Evolutionary conservation across 1,139 yeast genomes (phyloP), one percentile per base, ranked within the genome.

Genomic region (Suhomyces coccinellae): DNA sequence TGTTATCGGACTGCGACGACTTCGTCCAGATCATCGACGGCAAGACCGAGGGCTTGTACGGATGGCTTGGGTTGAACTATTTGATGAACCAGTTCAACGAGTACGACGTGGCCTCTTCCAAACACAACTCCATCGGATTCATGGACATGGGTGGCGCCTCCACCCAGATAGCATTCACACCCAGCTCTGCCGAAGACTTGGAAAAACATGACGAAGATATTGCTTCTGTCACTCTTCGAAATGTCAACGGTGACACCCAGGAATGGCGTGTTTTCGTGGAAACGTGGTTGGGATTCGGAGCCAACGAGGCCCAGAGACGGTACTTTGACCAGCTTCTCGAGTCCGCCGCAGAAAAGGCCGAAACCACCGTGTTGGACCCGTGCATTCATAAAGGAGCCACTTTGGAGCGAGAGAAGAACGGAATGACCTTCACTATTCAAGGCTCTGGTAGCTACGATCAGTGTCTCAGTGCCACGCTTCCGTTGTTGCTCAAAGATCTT

Each of bases 71-170:
- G 1, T 65, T 86, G 44, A 87, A 87, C 57, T 86, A 85, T 61
- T 61, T 86, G 39, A 71, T 79, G 73, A 82, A 81, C 0, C 77
- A 73, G 53, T 73, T 83, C 40, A 65, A 79, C 43, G 62, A 71
- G 41, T 81, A 75, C 56, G 72, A 75, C 35, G 41, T 55, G 4
- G 50, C 59, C 2, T 61, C 59, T 2, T 44, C 46, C 0, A 57
- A 52, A 2, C 83, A 77, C 53, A 70, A 71, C n/a, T 79, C 89
- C 0, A 77, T 79, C 46, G 95, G 95, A 2, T 86, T 87, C 56
- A 85, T 87, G 91, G 95, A 86, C 61, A 86, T 86, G 95, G 95
- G 95, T 7, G 95, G 95, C 15, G 95, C 95, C 0, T 85, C 91
- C 3, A 84, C 90, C 0, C 95, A 87, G 56, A 77, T 87, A 28